Conservation (phyloP, 768 basidiomycete genomes). For the Naematelia aurantialba region DNA sequence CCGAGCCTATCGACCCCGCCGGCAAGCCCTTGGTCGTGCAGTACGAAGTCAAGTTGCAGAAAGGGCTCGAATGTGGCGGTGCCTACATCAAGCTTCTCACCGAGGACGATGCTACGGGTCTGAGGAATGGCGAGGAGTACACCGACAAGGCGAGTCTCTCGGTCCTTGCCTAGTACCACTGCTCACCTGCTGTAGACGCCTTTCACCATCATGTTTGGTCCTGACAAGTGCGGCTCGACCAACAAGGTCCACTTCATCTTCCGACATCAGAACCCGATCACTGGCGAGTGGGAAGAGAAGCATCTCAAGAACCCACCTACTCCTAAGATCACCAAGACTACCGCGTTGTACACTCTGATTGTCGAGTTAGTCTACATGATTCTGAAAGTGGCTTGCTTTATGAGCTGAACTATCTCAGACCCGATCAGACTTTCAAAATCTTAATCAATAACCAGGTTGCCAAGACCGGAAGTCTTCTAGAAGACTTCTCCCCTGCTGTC, state of each 20-base stretch:
- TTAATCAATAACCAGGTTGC: constrained; percentile 80
- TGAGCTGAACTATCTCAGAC: constrained; percentile 54
- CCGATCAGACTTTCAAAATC: constrained; percentile 91
- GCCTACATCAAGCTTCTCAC: constrained; percentile 92
- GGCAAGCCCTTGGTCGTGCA: constrained; percentile 86
- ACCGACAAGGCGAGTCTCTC: constrained; percentile 47
- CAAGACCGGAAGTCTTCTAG: constrained; percentile 76
- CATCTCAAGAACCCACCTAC: constrained; percentile 77
- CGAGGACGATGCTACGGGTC: constrained; percentile 46
- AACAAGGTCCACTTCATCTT: constrained; percentile 90
- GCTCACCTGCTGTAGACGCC: constrained; percentile 41
- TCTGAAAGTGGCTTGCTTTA: background rate
- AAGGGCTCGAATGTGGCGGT: constrained; percentile 98
- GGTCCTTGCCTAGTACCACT: background rate
- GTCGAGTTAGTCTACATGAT: constrained; percentile 63
- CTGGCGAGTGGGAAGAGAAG: constrained; percentile 93
- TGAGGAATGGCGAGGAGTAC: constrained; percentile 49
- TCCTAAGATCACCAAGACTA: constrained; percentile 81
- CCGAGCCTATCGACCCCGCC: constrained; percentile 67
- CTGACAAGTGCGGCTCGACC: constrained; percentile 61
- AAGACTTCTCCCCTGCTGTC: constrained; percentile 88
- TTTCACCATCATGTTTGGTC: constrained; percentile 83
- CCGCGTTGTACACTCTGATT: constrained; percentile 91
- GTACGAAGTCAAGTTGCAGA: constrained; percentile 99
- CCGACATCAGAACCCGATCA: constrained; percentile 91